These are phyloP conservation scores for Cercospora sojina DNA, from an alignment of 2,329 filamentous ascomycete species.

Conservation along the genomic window DNA sequence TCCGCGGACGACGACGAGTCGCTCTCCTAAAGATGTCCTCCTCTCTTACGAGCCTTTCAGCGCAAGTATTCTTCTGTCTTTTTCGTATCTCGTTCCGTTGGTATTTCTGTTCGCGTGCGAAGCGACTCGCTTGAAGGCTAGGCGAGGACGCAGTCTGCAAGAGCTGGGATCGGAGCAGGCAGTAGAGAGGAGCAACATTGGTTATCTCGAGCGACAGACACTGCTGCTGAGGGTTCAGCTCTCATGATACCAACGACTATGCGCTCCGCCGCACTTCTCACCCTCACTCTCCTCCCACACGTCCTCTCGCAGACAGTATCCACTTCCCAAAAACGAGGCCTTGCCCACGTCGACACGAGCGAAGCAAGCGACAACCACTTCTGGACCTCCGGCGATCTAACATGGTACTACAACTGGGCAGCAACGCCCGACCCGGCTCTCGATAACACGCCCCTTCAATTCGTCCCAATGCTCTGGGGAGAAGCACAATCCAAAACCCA, in stretches of 20 bases:
- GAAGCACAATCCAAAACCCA: conserved; percentile 52
- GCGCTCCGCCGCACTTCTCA: conserved; percentile 10
- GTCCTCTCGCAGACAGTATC: conserved; percentile 22
- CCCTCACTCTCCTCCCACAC: conserved; percentile 15
- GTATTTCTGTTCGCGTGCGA: neutral
- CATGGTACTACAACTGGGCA: conserved; percentile 85
- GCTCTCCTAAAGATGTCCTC: neutral
- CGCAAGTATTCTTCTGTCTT: conserved; percentile 2
- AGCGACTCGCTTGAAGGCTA: neutral
- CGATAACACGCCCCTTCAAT: conserved; percentile 59
- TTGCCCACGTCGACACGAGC: conserved; percentile 63
- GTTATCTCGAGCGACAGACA: neutral
- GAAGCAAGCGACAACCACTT: conserved; percentile 62
- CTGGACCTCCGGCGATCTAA: conserved; percentile 65
- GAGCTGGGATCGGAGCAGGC: neutral
- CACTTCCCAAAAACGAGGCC: conserved; percentile 65
- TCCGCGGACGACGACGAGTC: conserved; percentile 2
- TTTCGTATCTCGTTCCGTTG: neutral
- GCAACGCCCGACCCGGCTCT: conserved; percentile 46
- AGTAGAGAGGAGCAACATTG: conserved; percentile 10
- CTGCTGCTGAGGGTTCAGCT: neutral
- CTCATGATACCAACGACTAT: conserved; percentile 9
- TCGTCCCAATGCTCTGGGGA: conserved; percentile 81
- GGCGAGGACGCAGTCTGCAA: neutral
- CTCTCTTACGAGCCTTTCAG: neutral